Percentiles rank a stretch among this genome's conserved stretches.
Conservation (phyloP, 2,329 filamentous ascomycete genomes). For the Ascochyta lentis region DNA sequence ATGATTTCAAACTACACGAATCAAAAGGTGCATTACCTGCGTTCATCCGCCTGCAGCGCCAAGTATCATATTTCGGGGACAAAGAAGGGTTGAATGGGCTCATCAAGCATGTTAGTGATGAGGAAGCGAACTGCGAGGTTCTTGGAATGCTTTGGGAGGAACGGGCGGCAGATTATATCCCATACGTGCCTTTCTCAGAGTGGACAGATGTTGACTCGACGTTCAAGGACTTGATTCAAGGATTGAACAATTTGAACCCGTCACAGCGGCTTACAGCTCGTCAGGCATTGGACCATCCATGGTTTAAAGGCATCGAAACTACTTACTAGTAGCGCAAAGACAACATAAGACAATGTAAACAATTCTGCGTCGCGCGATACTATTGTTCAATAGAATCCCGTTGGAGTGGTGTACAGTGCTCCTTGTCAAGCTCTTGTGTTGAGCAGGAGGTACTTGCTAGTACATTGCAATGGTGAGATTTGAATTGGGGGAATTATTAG, state of each 20-base stretch:
- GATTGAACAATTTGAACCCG: slow-evolving; percentile 53
- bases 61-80: slow-evolving; percentile 41
- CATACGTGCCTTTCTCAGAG: slow-evolving; percentile 43
- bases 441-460: no score
- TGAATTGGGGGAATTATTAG: no score
- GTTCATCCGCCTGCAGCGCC: slow-evolving; percentile 37
- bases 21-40: slow-evolving; percentile 29
- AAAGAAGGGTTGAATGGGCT: slow-evolving; percentile 36
- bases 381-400: no score
- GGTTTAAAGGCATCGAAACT: slow-evolving; percentile 21
- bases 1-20: slow-evolving; percentile 31
- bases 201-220: slow-evolving; percentile 46
- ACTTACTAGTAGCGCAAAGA: background rate
- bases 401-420: no score
- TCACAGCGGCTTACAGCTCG: slow-evolving; percentile 49
- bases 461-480: no score
- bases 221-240: slow-evolving; percentile 51
- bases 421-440: no score
- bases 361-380: no score
- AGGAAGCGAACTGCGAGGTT: slow-evolving; percentile 39
- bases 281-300: slow-evolving; percentile 48
- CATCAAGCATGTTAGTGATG: slow-evolving; percentile 44
- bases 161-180: slow-evolving; percentile 34
- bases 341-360: no score
- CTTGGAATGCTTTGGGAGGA: slow-evolving; percentile 47